Percentiles rank a stretch among this genome's conserved stretches.
These are phyloP conservation scores for Trametes cinnabarina DNA, from an alignment of 768 basidiomycete species.

Conservation along the genomic window DNA sequence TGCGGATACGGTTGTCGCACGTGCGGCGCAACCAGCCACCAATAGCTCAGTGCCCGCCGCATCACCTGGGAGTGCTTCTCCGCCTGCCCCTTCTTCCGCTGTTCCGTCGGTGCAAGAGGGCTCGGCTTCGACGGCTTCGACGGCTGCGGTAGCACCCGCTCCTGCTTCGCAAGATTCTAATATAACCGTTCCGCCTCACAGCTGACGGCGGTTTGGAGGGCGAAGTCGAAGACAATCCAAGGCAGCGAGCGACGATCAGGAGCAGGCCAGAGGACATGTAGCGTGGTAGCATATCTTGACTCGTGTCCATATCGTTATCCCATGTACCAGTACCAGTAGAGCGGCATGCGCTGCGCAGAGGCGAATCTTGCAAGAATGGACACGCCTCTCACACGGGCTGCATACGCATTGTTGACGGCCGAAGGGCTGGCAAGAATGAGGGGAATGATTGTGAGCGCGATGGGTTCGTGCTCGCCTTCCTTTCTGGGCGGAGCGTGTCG, in stretches of 20 bases:
- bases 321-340: constrained; percentile 17
- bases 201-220: not conserved
- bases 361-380: constrained; percentile 10
- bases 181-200: not conserved
- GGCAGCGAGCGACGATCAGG: constrained; percentile 11
- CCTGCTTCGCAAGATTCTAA: not conserved
- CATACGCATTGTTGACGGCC: constrained; percentile 5
- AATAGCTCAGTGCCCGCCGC: too few species aligned
- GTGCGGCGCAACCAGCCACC: not conserved
- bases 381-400: constrained; percentile 1
- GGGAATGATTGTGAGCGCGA: constrained; percentile 16
- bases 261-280: not conserved
- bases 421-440: not conserved
- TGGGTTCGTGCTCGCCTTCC: constrained; percentile 13
- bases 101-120: not conserved
- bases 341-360: not conserved
- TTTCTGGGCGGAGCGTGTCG: constrained; percentile 5
- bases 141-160: not conserved
- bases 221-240: constrained; percentile 3
- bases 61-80: not conserved
- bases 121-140: constrained; percentile 4
- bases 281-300: not conserved
- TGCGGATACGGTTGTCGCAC: not conserved
- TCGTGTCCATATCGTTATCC: constrained; percentile 9
- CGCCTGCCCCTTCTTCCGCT: constrained; percentile 3